These are phyloP conservation scores for Pichia eremophila DNA, from an alignment of 805 yeast species.

Conservation along the genomic window DNA sequence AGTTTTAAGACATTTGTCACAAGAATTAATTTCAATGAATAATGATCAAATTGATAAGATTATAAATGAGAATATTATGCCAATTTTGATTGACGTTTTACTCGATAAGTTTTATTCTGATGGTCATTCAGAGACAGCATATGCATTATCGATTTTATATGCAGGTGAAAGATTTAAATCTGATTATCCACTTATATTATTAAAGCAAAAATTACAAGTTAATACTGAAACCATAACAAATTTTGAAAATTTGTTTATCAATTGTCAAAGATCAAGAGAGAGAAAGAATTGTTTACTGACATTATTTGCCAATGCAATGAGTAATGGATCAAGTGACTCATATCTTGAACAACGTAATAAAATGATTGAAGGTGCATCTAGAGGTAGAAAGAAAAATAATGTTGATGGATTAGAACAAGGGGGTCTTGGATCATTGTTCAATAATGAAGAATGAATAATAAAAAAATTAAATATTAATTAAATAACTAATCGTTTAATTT, in stretches of 20 bases:
- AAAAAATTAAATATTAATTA: too few species aligned
- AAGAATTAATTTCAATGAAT: constrained; percentile 57
- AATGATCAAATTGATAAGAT: constrained; percentile 63
- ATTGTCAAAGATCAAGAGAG: constrained; percentile 62
- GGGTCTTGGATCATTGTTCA: constrained; percentile 10
- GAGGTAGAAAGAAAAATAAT: constrained; percentile 7
- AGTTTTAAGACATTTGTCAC: constrained; percentile 64
- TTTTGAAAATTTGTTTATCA: constrained; percentile 54
- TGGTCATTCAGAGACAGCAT: constrained; percentile 87
- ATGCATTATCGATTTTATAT: constrained; percentile 72
- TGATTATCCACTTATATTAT: constrained; percentile 54
- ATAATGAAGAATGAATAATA: constrained; percentile 2
- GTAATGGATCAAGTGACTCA: constrained; percentile 31
- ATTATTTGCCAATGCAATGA: constrained; percentile 46
- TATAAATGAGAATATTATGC: constrained; percentile 55
- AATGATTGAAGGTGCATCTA: constrained; percentile 9
- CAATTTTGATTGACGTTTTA: constrained; percentile 58
- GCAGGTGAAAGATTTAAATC: constrained; percentile 62
- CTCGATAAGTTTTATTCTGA: constrained; percentile 73
- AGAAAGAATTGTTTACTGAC: constrained; percentile 75
- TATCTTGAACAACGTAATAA: constrained; percentile 9
- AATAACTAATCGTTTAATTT: too few species aligned
- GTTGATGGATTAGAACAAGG: constrained; percentile 10
- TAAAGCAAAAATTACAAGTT: constrained; percentile 43
- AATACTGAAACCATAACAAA: constrained; percentile 47